Percentiles rank a stretch among this genome's conserved stretches.
Evolutionary conservation across 805 yeast species (phyloP).

Genomic region (Candida koratica): DNA sequence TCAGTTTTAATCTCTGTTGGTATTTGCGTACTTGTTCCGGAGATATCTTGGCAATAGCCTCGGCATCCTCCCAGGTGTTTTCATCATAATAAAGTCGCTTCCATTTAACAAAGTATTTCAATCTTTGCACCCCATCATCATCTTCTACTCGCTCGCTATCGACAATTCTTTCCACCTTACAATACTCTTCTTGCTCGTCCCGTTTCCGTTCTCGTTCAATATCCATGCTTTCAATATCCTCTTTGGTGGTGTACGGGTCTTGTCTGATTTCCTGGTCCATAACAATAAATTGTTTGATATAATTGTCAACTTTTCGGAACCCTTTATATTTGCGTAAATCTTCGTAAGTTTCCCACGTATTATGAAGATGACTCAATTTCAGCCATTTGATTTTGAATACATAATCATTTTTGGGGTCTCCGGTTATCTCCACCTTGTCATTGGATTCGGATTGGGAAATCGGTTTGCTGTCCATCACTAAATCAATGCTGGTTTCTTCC

Average conservation of each 20-base stretch:
- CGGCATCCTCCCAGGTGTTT: slow-evolving; percentile 95
- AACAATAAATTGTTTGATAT: slow-evolving; percentile 71
- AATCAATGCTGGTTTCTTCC: slow-evolving; percentile 34
- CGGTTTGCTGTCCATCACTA: slow-evolving; percentile 39
- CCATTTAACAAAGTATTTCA: slow-evolving; percentile 92
- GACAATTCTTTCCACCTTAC: slow-evolving; percentile 84
- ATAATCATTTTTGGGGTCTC: slow-evolving; percentile 56
- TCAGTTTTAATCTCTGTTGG: slow-evolving; percentile 76
- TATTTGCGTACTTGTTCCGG: slow-evolving; percentile 81
- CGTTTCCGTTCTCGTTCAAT: slow-evolving; percentile 80
- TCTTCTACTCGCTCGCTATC: slow-evolving; percentile 70
- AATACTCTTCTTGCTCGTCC: slow-evolving; percentile 80
- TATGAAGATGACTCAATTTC: slow-evolving; percentile 84
- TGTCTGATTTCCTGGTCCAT: slow-evolving; percentile 70
- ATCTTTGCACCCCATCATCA: slow-evolving; percentile 60
- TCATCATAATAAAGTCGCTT: slow-evolving; percentile 88
- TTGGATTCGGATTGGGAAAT: slow-evolving; percentile 30
- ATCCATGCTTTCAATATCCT: slow-evolving; percentile 91
- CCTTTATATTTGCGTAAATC: slow-evolving; percentile 59
- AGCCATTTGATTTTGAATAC: slow-evolving; percentile 78
- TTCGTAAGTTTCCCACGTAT: slow-evolving; percentile 82
- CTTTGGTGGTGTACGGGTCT: slow-evolving; percentile 81
- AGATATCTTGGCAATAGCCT: slow-evolving; percentile 75
- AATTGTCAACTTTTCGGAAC: slow-evolving; percentile 81
- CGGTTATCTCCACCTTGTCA: slow-evolving; percentile 24